phyloP scores from a whole-genome alignment of 1,139 yeast species.

The Sugiyamaella neomexicana region DNA sequence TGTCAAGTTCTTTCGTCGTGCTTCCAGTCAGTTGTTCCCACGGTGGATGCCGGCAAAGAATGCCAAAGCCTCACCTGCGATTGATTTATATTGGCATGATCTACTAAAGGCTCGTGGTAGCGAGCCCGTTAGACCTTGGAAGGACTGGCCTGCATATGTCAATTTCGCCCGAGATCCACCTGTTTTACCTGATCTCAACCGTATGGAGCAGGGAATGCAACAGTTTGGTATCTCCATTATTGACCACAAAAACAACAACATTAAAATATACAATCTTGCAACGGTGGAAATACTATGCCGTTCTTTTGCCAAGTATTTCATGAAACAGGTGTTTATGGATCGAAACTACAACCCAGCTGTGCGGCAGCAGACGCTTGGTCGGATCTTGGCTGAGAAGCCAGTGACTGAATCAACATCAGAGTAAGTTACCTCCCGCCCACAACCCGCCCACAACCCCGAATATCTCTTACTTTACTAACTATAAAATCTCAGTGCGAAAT shows the following conservation, averaged over 20 bases:
- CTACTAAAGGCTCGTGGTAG: neutral
- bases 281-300: constrained; percentile 6
- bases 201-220: constrained; percentile 3
- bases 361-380: neutral
- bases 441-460: neutral
- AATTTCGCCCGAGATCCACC: constrained; percentile 10
- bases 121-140: neutral
- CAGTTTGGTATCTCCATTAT: neutral
- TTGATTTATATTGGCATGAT: neutral
- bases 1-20: constrained; percentile 4
- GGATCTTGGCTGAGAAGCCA: too few species aligned
- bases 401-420: too few species aligned
- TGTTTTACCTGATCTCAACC: constrained; percentile 5
- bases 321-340: neutral
- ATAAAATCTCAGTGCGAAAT: neutral
- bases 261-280: constrained; percentile 7
- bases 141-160: constrained; percentile 3
- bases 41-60: neutral
- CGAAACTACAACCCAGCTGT: neutral
- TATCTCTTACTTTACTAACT: neutral
- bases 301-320: constrained; percentile 14
- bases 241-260: neutral
- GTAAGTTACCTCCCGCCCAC: neutral
- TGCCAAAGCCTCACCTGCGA: neutral
- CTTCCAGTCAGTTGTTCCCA: neutral